These are phyloP conservation scores for Nitzschia sp. DNA, from an alignment of 108 stramenopile genomes.

Conservation along the genomic window DNA sequence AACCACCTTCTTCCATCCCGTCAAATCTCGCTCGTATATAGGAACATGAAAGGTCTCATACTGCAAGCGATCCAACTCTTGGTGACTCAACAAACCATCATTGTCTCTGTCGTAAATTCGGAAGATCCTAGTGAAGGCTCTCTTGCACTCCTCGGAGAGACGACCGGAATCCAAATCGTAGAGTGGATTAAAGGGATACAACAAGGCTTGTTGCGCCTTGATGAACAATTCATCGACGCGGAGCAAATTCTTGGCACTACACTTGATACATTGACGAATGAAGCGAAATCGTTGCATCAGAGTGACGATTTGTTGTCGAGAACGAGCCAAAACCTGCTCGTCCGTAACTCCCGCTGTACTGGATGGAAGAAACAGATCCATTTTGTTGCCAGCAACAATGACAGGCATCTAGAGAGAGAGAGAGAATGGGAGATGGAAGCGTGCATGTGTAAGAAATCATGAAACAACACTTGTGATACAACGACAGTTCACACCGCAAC, in stretches of 20 bases:
- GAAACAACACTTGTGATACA: neutral
- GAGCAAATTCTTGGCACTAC: conserved; percentile 75
- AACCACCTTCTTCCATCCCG: conserved; percentile 78
- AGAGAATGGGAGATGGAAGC: neutral
- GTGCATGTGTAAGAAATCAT: neutral
- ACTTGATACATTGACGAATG: conserved; percentile 82
- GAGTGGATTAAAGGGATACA: conserved; percentile 69
- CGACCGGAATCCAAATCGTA: conserved; percentile 67
- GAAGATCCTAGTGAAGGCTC: conserved; percentile 76
- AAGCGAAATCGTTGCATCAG: conserved; percentile 77
- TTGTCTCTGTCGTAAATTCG: conserved; percentile 73
- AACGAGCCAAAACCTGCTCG: conserved; percentile 49
- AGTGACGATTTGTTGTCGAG: conserved; percentile 74
- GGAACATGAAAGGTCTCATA: conserved; percentile 58
- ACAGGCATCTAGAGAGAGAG: conserved; percentile 53
- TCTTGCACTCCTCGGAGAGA: conserved; percentile 51
- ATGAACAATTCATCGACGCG: conserved; percentile 76
- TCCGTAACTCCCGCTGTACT: conserved; percentile 48
- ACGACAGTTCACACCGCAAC: neutral
- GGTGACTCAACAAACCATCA: conserved; percentile 72
- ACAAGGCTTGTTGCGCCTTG: conserved; percentile 74
- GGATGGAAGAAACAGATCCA: conserved; percentile 57
- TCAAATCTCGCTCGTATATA: conserved; percentile 61
- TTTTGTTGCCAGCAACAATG: conserved; percentile 82
- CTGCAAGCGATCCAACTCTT: conserved; percentile 74